Evolutionary conservation across 306 rosid genomes (phyloP), one percentile per base, ranked within the genome.

Genomic region (Hippophae rhamnoides): DNA sequence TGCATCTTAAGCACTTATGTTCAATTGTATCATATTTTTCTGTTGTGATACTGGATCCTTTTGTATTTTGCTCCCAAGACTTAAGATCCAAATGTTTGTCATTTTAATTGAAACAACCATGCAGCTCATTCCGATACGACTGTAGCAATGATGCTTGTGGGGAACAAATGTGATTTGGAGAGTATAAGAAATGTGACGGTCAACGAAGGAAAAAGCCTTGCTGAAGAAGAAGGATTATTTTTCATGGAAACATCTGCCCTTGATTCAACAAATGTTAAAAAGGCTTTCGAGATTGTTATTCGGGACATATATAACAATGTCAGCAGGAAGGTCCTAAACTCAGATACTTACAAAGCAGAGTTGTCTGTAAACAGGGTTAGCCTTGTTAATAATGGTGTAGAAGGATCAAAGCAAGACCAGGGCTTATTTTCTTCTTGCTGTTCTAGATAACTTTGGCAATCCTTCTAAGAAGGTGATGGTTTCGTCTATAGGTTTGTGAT

Each of bases 51-150:
- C 45, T 41, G 47, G 46, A 41, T 11, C 14, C 50, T 45, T n/a
- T 10, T 2, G 40, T 11, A 13, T 59, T 9, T 18, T 14, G 59
- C 38, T 31, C 38, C 38, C 38, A 31, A 31, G 38, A 31, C 5
- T 31, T 31, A 31, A 9, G 31, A 64, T 45, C 14, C 59, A 11
- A 50, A 52, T 42, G 46, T 58, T 54, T 42, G 13, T 49, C n/a
- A 9, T 31, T 4, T 61, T 61, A 31, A 31, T 40, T 50, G 44
- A 54, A 66, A 55, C 68, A 58, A n/a, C 46, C 49, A 41, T 74
- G 79, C 85, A 84, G 87, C 85, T 74, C 92, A 84, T 63, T 84
- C 87, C 7, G 92, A 84, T 58, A 81, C 87, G 18, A 84, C 87
- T 0, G 87, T 81, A 68, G 85, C 85, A 9, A 74, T 60, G 87